These are phyloP conservation scores for Erodium maritimum DNA, from an alignment of 345 rosid genomes.

Conservation along the genomic window DNA sequence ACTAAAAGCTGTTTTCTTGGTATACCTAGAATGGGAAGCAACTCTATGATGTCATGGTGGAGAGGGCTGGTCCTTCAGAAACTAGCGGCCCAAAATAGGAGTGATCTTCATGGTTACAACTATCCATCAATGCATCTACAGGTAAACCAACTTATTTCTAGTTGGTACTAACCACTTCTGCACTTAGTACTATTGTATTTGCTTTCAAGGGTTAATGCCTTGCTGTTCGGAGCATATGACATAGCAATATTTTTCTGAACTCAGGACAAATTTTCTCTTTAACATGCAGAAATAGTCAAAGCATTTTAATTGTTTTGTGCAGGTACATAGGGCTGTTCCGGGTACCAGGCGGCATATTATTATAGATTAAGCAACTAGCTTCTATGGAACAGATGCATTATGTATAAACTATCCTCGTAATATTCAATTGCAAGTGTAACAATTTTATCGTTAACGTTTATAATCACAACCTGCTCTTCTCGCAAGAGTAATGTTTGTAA, in stretches of 20 bases:
- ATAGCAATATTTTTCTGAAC: too few relatives aligned
- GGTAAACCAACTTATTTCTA: background rate
- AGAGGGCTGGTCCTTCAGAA: constrained; percentile 61
- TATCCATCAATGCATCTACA: constrained; percentile 12
- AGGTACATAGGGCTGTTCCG: background rate
- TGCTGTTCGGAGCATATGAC: too few relatives aligned
- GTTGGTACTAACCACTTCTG: background rate
- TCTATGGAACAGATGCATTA: background rate
- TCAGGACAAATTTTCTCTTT: too few relatives aligned
- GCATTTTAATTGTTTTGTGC: background rate
- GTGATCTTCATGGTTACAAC: background rate
- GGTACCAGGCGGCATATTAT: background rate
- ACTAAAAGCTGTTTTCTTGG: background rate
- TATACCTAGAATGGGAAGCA: constrained; percentile 48
- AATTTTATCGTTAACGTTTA: too few relatives aligned
- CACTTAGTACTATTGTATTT: too few relatives aligned
- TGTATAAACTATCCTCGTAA: background rate
- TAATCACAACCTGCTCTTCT: too few relatives aligned
- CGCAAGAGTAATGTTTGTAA: too few relatives aligned
- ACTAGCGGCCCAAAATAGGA: constrained; percentile 41
- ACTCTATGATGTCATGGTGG: constrained; percentile 63
- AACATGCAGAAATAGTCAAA: background rate
- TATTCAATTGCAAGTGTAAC: background rate
- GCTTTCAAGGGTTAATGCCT: too few relatives aligned
- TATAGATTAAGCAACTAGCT: background rate